Evolutionary conservation across 106 monocot genomes (phyloP).

Genomic region (Dendrobium nobile): DNA sequence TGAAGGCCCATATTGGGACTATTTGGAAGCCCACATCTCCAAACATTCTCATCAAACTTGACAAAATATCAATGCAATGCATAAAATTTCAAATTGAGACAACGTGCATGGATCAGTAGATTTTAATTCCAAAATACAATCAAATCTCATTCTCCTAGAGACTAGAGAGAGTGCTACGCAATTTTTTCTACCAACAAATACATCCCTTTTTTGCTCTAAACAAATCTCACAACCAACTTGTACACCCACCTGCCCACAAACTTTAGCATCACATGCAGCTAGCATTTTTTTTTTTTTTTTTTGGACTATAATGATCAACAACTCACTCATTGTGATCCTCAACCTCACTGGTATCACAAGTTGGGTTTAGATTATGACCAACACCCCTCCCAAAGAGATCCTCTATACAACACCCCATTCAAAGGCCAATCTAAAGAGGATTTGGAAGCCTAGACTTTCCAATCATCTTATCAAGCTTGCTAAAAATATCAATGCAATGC

Average conservation of each 20-base stretch:
- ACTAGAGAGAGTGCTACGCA: neutral
- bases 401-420: neutral
- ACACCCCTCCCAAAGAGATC: neutral
- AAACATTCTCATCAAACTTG: neutral
- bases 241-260: too few relatives aligned
- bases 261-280: too few relatives aligned
- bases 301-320: too few relatives aligned
- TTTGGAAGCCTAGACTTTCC: neutral
- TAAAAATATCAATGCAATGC: neutral
- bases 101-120: neutral
- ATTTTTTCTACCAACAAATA: too few relatives aligned
- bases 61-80: neutral
- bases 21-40: neutral
- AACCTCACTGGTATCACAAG: too few relatives aligned
- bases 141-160: neutral
- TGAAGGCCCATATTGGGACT: neutral
- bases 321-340: too few relatives aligned
- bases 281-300: too few relatives aligned
- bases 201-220: too few relatives aligned
- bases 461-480: neutral
- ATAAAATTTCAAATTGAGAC: neutral
- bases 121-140: neutral
- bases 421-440: neutral
- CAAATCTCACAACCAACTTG: too few relatives aligned
- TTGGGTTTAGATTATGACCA: too few relatives aligned